phyloP scores from a whole-genome alignment of 2,329 filamentous ascomycete species.

The Fusarium annulatum region DNA sequence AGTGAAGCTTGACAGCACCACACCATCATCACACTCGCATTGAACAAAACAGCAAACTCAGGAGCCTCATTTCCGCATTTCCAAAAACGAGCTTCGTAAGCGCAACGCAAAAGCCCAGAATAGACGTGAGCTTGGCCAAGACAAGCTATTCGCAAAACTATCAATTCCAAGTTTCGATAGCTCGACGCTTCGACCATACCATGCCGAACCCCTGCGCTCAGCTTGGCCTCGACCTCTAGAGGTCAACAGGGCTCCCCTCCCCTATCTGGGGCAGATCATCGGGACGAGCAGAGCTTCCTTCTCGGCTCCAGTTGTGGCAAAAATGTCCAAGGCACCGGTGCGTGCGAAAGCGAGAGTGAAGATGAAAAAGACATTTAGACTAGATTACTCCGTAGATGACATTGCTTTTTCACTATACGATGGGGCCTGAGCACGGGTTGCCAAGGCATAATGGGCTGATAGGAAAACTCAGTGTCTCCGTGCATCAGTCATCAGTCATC shows the following conservation, averaged over 20 bases:
- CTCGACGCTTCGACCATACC: background rate
- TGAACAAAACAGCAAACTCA: background rate
- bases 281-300: background rate
- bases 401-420: constrained; percentile 5
- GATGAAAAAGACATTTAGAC: background rate
- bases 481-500: background rate
- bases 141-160: constrained; percentile 18
- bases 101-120: background rate
- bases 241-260: constrained; percentile 1
- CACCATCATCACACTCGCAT: constrained; percentile 4
- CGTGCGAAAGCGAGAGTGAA: background rate
- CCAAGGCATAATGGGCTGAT: background rate
- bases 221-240: constrained; percentile 26
- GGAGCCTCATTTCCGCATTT: constrained; percentile 9
- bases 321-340: background rate
- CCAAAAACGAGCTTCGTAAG: background rate
- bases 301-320: constrained; percentile 19
- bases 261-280: constrained; percentile 5
- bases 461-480: background rate
- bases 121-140: constrained; percentile 10
- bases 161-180: constrained; percentile 28
- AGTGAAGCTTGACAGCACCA: background rate
- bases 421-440: background rate
- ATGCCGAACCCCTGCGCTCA: constrained; percentile 21
- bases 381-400: background rate